Evolutionary conservation across 2,329 filamentous ascomycete species (phyloP).

Genomic region (Verticillium zaregamsianum): DNA sequence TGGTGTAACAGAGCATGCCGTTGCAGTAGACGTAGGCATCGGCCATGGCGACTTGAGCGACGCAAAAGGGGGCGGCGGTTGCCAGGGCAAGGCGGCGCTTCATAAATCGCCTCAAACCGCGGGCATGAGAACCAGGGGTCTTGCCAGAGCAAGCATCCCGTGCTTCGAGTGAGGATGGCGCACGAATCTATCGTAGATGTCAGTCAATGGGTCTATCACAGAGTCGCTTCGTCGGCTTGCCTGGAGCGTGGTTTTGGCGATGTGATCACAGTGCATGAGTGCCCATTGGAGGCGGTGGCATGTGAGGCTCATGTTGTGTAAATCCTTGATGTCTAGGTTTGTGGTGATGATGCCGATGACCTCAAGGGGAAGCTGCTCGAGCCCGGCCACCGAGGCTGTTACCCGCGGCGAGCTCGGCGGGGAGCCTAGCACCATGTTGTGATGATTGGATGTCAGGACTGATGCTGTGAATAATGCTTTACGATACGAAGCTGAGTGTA

Average conservation of each 20-base stretch:
- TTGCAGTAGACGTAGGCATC: constrained; percentile 59
- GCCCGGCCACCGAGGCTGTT: not conserved
- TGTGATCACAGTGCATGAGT: constrained; percentile 2
- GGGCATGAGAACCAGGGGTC: constrained; percentile 32
- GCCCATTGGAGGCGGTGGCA: constrained; percentile 5
- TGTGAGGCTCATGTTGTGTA: constrained; percentile 1
- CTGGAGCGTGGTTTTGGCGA: constrained; percentile 1
- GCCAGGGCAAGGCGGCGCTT: constrained; percentile 58
- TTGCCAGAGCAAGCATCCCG: not conserved
- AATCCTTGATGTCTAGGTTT: not conserved
- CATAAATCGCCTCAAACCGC: constrained; percentile 54
- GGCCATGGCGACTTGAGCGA: constrained; percentile 54
- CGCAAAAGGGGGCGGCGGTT: constrained; percentile 57
- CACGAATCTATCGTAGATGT: not conserved
- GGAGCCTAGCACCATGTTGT: not conserved
- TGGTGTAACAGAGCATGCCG: constrained; percentile 62
- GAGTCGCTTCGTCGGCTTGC: not conserved
- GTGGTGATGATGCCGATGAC: not conserved
- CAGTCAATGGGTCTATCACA: constrained; percentile 4
- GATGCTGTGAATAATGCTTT: not conserved
- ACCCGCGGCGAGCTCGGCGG: not conserved
- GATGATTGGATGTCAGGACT: not conserved
- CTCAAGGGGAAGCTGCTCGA: not conserved
- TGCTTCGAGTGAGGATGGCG: not conserved
- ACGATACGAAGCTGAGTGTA: not conserved